phyloP scores from a whole-genome alignment of 352 stramenopile species.

The Phytophthora sojae region DNA sequence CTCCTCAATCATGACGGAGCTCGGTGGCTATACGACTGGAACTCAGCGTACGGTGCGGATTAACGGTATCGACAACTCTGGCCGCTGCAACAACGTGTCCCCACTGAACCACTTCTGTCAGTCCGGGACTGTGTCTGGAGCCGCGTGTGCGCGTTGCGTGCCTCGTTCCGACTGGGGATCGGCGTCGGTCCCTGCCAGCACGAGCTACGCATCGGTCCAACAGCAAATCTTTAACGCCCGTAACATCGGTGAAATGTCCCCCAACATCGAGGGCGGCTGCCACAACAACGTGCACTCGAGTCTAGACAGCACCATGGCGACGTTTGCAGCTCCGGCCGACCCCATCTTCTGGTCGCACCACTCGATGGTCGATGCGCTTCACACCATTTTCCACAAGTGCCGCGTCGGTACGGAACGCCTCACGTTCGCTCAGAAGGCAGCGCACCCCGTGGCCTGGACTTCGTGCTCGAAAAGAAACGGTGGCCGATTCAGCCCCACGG shows the following conservation, averaged over 20 bases:
- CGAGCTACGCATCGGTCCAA: conserved; percentile 58
- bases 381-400: conserved; percentile 71
- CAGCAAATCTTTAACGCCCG: conserved; percentile 55
- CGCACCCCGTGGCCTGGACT: conserved; percentile 49
- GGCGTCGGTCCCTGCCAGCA: conserved; percentile 36
- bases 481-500: conserved; percentile 51
- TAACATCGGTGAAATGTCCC: conserved; percentile 71
- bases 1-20: conserved; percentile 44
- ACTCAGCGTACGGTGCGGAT: conserved; percentile 44
- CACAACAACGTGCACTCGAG: conserved; percentile 77
- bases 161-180: conserved; percentile 56
- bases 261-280: conserved; percentile 49
- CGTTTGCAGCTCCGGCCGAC: conserved; percentile 56
- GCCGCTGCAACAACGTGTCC: conserved; percentile 43
- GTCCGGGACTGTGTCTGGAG: conserved; percentile 18
- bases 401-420: conserved; percentile 45
- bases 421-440: conserved; percentile 59
- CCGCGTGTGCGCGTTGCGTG: conserved; percentile 52
- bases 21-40: conserved; percentile 48
- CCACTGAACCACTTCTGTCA: conserved; percentile 75
- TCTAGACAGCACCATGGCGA: conserved; percentile 57
- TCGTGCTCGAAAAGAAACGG: conserved; percentile 49
- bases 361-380: conserved; percentile 61
- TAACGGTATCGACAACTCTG: conserved; percentile 53
- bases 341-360: conserved; percentile 78